Base-by-base conservation (phyloP, 768 basidiomycete genomes). In the Naematelia aurantialba region DNA sequence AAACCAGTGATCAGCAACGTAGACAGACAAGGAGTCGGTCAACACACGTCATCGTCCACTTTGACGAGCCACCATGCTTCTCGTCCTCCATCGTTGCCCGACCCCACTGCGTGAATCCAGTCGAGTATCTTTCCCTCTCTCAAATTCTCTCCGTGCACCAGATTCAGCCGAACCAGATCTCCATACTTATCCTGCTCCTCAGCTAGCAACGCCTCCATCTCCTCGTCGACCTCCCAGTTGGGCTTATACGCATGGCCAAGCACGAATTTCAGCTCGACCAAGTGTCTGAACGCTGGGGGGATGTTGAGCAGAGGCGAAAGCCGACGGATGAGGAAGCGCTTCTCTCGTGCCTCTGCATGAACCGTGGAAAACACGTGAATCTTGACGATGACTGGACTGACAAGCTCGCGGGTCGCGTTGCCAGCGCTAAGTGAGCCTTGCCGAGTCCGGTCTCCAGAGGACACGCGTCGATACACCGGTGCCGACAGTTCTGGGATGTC, bases 41-140 rank as follows among this genome's bases (percentile, higher is more conserved):
- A 4, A 64, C 66, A 61, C 62, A 64, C 66, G 57, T 67, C 66
- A 39, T 67, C 66, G 50, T 67, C 66, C 48, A 67, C 55, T 50
- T 67, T 67, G 62, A 67, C 63, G 2, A 67, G 51, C n/a, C 52
- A 67, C 62, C 51, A 64, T 3, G 55, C 56, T 21, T 55, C 45
- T 24, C 66, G 46, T 8, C 62, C 59, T 5, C 62, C 62, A 54
- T 67, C 66, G 13, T 57, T 39, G 5, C 60, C 55, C 45, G 39
- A n/a, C 12, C 61, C 61, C 4, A 58, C 61, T 27, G 49, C 61
- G 22, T 51, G 56, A 1, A 62, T 58, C 61, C 61, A 62, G 31
- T 62, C 30, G 11, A 62, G 30, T 14, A 62, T 62, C 56, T 62
- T 62, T 14, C 61, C 61, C 31, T 62, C 61, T 17, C 61, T 51